These are phyloP conservation scores for Monosporascus sp. DNA, from an alignment of 2,329 filamentous ascomycete genomes.

Conservation along the genomic window DNA sequence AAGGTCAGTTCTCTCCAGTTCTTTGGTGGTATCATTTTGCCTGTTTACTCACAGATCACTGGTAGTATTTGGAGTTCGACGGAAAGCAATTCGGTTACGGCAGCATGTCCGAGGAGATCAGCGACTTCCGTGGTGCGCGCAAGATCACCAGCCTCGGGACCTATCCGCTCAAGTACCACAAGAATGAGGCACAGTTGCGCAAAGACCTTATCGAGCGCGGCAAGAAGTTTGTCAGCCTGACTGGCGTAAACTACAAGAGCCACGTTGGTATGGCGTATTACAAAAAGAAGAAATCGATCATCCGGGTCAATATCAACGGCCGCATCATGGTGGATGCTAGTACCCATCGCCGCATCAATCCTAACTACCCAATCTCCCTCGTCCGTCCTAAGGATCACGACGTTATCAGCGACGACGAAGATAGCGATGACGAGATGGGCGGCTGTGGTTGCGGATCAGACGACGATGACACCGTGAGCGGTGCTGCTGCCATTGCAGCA, in stretches of 20 bases:
- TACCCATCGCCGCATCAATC: conserved; percentile 77
- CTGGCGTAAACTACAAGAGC: conserved; percentile 75
- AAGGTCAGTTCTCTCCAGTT: conserved; percentile 28
- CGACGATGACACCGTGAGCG: conserved; percentile 20
- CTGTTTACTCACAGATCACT: conserved; percentile 1
- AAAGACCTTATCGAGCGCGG: conserved; percentile 70
- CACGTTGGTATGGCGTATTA: conserved; percentile 81
- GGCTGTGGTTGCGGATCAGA: conserved; percentile 34
- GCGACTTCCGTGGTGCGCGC: conserved; percentile 70
- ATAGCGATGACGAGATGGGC: conserved; percentile 38
- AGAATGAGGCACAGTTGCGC: conserved; percentile 59
- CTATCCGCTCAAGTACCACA: conserved; percentile 78
- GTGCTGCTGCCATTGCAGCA: conserved; percentile 30
- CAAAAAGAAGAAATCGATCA: conserved; percentile 69
- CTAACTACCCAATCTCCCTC: conserved; percentile 74
- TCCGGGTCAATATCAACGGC: conserved; percentile 81
- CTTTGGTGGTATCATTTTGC: background rate
- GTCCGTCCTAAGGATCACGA: conserved; percentile 69
- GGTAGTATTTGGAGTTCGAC: conserved; percentile 76
- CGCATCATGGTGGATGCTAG: conserved; percentile 84
- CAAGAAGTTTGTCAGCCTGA: conserved; percentile 75
- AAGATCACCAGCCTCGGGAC: conserved; percentile 75
- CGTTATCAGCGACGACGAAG: conserved; percentile 44
- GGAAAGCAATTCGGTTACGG: conserved; percentile 80
- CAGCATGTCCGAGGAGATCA: conserved; percentile 62